Conservation (phyloP, 2,329 filamentous ascomycete genomes). For the Fusarium praegraminearum region DNA sequence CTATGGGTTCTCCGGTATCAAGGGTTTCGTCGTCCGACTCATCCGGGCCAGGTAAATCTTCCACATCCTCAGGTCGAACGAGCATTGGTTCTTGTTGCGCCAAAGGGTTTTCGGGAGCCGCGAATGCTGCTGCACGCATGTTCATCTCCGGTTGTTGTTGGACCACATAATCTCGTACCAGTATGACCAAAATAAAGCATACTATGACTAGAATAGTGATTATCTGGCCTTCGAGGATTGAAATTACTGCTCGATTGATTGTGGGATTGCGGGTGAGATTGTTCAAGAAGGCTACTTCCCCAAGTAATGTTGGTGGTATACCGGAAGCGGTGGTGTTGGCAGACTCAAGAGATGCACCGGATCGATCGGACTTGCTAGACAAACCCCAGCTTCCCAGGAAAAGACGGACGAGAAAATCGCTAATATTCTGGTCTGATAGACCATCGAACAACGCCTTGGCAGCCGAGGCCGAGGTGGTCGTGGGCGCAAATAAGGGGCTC, state of each 20-base stretch:
- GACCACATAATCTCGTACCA: slow-evolving; percentile 97
- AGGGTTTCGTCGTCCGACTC: slow-evolving; percentile 52
- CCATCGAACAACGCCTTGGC: slow-evolving; percentile 49
- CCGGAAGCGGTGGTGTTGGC: slow-evolving; percentile 33
- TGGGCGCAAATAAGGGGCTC: slow-evolving; percentile 51
- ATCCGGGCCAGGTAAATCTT: slow-evolving; percentile 39
- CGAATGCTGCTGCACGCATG: slow-evolving; percentile 75
- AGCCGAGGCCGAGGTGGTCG: slow-evolving; percentile 50
- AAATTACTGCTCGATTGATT: slow-evolving; percentile 83
- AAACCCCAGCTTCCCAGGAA: slow-evolving; percentile 49
- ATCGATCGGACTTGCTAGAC: slow-evolving; percentile 39
- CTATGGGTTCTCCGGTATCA: slow-evolving; percentile 44
- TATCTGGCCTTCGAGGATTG: slow-evolving; percentile 90
- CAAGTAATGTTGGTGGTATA: slow-evolving; percentile 58
- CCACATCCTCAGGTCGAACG: slow-evolving; percentile 42
- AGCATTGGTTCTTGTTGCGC: slow-evolving; percentile 43
- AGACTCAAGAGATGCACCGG: slow-evolving; percentile 27
- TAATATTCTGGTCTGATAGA: slow-evolving; percentile 49
- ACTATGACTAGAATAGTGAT: slow-evolving; percentile 93
- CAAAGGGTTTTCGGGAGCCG: slow-evolving; percentile 55
- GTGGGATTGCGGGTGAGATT: slow-evolving; percentile 75
- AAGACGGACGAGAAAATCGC: slow-evolving; percentile 51
- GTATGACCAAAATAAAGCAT: slow-evolving; percentile 94
- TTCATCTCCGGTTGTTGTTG: slow-evolving; percentile 96
- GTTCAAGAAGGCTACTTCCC: slow-evolving; percentile 67